Conservation (phyloP, 2,329 filamentous ascomycete species). For the Colletotrichum echinochloae region DNA sequence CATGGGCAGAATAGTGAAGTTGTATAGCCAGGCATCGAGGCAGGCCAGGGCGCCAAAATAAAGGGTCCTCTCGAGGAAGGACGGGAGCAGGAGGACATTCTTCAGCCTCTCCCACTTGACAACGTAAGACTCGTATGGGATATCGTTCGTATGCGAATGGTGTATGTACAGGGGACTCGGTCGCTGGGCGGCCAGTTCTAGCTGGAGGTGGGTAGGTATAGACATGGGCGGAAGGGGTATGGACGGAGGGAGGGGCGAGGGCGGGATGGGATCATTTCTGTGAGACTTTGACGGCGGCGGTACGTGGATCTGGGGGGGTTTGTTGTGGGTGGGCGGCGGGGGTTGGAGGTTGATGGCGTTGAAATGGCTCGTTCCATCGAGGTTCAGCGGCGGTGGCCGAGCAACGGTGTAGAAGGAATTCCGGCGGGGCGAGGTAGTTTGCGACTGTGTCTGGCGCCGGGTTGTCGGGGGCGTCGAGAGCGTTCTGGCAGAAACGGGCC, state of each 20-base stretch:
- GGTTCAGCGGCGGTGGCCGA: slow-evolving; percentile 59
- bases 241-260: slow-evolving; percentile 64
- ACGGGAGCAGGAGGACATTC: slow-evolving; percentile 87
- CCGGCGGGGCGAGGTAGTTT: slow-evolving; percentile 55
- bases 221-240: slow-evolving; percentile 76
- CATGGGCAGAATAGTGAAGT: slow-evolving; percentile 93
- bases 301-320: slow-evolving; percentile 43
- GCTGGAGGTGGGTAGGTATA: slow-evolving; percentile 72
- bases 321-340: slow-evolving; percentile 19
- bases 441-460: slow-evolving; percentile 51
- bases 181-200: slow-evolving; percentile 71
- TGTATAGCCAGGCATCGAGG: slow-evolving; percentile 95
- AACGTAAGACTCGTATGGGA: slow-evolving; percentile 90
- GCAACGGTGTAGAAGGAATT: slow-evolving; percentile 62
- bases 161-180: slow-evolving; percentile 76
- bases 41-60: slow-evolving; percentile 92
- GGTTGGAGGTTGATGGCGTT: slow-evolving; percentile 21
- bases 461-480: slow-evolving; percentile 66
- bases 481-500: slow-evolving; percentile 55
- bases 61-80: slow-evolving; percentile 84
- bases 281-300: slow-evolving; percentile 50
- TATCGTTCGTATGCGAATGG: slow-evolving; percentile 66
- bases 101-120: slow-evolving; percentile 92
- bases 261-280: slow-evolving; percentile 48
- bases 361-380: slow-evolving; percentile 47